A percentile compares a stretch with the other conserved stretches of the same genome.
phyloP scores from a whole-genome alignment of 345 rosid genomes.

The Gossypium stocksii region DNA sequence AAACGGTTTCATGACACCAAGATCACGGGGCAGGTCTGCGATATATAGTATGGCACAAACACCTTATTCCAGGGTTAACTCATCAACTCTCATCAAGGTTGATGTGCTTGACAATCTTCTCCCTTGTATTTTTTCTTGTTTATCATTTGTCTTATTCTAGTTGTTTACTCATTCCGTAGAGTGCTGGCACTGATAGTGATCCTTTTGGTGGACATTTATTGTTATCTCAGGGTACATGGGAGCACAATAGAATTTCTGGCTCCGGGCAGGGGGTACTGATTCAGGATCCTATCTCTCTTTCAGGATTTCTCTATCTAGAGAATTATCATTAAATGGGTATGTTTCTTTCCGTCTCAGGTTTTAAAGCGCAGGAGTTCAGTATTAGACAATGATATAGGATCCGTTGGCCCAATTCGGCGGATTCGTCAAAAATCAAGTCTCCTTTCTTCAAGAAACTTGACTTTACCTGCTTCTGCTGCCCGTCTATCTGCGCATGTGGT shows the following conservation, averaged over 20 bases:
- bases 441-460: slow-evolving; percentile 38
- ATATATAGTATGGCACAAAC: slow-evolving; percentile 86
- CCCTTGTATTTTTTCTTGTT: background rate
- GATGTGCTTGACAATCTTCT: slow-evolving; percentile 2
- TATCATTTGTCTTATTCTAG: slow-evolving; percentile 2
- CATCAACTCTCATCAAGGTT: slow-evolving; percentile 51
- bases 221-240: slow-evolving; percentile 41
- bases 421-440: slow-evolving; percentile 82
- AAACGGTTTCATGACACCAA: slow-evolving; percentile 74
- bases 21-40: slow-evolving; percentile 81
- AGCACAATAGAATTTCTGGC: slow-evolving; percentile 47
- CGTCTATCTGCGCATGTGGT: slow-evolving; percentile 22
- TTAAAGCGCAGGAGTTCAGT: slow-evolving; percentile 74
- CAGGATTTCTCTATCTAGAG: background rate
- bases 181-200: slow-evolving; percentile 26
- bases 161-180: slow-evolving; percentile 32
- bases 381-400: slow-evolving; percentile 69
- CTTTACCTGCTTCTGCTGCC: slow-evolving; percentile 37
- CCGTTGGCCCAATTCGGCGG: slow-evolving; percentile 83
- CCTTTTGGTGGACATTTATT: slow-evolving; percentile 37
- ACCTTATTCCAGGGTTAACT: slow-evolving; percentile 71
- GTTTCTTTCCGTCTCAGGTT: slow-evolving; percentile 41
- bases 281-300: background rate
- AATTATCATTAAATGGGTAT: background rate
- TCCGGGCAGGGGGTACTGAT: slow-evolving; percentile 49